Base-by-base conservation (phyloP, 2,329 filamentous ascomycete genomes). In the Talaromyces sp. region DNA sequence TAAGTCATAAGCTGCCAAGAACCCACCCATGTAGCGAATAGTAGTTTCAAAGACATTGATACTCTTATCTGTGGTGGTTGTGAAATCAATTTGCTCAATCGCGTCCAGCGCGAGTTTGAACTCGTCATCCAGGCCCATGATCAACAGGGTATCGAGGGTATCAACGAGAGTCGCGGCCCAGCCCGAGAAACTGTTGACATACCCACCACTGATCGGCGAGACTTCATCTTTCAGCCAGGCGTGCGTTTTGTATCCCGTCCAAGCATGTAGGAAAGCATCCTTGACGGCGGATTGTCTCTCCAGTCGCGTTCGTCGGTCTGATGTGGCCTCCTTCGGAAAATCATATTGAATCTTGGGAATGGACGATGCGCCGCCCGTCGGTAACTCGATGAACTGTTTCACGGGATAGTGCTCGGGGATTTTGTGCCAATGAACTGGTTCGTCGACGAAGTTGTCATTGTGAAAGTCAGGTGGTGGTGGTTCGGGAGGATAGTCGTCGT, bases 31-130 rank as follows among this genome's bases (percentile, higher is more conserved):
- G 70, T 97, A 96, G 60, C 93, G 86, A 71, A 98, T 97, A 18
- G 88, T 91, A 0, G 92, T 96, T 76, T 97, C 93, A 69, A 97
- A 97, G 8, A 96, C 84, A 52, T 92, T 93, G 55, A 97, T 93
- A 42, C 89, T 84, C 23, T 76, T 73, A 50, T 87, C 82, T 12
- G 81, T 75, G 6, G 86, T 88, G 3, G 85, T 89, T 4, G 90
- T 93, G 67, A 97, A 97, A 75, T 97, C 92, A 64, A 97, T 93
- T 3, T 84, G 73, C 52, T 83, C 81, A 21, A 93, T 84, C 1
- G 84, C 88, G 46, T 84, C 81, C 64, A 90, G 86, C 3, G 91
- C 92, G 64, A 91, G 86, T 66, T 92, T 86, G 68, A 96, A 95
- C 68, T 96, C 91, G 0, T 89, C 82, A 66, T 84, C 84, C 71